phyloP scores from a whole-genome alignment of 495 filamentous ascomycete genomes.

The Aspergillus hancockii region DNA sequence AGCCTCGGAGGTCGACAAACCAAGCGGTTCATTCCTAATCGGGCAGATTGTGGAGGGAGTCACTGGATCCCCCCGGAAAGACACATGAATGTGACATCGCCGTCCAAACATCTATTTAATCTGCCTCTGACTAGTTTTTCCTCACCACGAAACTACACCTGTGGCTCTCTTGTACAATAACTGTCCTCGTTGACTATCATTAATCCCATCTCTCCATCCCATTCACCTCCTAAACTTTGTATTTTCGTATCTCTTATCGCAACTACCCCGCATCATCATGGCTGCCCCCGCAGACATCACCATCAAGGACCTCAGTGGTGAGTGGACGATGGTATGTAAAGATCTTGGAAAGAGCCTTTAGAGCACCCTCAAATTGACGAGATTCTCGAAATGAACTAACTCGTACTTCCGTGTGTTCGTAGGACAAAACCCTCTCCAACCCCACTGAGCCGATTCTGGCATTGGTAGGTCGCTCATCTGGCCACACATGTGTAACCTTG shows the following conservation, averaged over 20 bases:
- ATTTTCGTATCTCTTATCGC: neutral
- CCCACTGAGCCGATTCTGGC: conserved; percentile 68
- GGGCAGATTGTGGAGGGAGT: neutral
- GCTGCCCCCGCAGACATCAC: conserved; percentile 76
- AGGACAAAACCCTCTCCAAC: conserved; percentile 82
- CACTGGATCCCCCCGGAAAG: neutral
- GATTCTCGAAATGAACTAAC: neutral
- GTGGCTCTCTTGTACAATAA: neutral
- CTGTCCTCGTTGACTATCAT: neutral
- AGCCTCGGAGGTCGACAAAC: conserved; percentile 11
- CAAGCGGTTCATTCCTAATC: conserved; percentile 1
- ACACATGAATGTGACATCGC: neutral
- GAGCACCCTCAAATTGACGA: neutral
- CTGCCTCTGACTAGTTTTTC: neutral
- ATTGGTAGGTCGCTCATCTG: conserved; percentile 45
- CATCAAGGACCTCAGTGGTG: conserved; percentile 71
- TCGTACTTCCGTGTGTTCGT: neutral
- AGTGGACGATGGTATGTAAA: conserved; percentile 72
- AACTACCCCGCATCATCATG: conserved; percentile 57
- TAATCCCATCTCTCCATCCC: neutral
- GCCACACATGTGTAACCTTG: neutral
- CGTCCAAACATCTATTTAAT: neutral
- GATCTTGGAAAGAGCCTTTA: neutral
- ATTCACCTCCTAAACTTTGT: neutral
- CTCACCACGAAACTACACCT: neutral